Evolutionary conservation across 441 rosid genomes (phyloP), one percentile per base, ranked within the genome.

Genomic region (Melastoma candidum): DNA sequence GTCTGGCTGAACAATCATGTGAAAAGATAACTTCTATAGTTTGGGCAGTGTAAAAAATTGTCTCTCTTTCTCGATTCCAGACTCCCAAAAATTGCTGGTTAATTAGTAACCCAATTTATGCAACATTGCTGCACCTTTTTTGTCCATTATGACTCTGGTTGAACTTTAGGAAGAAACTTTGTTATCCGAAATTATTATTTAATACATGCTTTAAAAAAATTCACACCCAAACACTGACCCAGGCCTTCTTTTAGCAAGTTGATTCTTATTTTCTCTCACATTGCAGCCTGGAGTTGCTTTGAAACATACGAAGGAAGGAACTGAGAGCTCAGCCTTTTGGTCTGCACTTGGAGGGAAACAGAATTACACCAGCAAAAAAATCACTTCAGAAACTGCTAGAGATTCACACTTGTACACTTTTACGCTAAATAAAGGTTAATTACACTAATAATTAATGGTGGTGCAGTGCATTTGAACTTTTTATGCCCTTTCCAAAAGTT

Each of bases 251-350:
- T 52, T 26, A 13, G 46, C 9, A 3, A 36, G 2, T 7, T 52
- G 56, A 36, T 17, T 52, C 25, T 52, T 36, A 44, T 36, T 43
- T 47, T 27, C 59, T 48, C 32, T 53, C 47, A 39, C 27, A 59
- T 54, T 74, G 69, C 81, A 94, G 99, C 96, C 95, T 44, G 99
- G 95, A 68, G 81, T 60, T 62, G 51, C 86, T 70, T 56, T 90
- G 54, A 90, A 94, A 73, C 90, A 85, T 81, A 86, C 94, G 47
- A 94, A 90, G 72, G 99, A 90, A 84, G 99, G 99, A 66, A 87
- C 97, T 50, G 99, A 94, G 87, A 90, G 82, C 79, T 87, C 96
- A 46, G 61, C 93, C 59, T 94, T 94, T 73, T 94, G 99, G 99
- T 80, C 64, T 82, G 77, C 97, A 44, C 87, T 94, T 71, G 97